Base-by-base conservation (phyloP, 2,329 filamentous ascomycete genomes). In the Chaetomiaceae sp. region DNA sequence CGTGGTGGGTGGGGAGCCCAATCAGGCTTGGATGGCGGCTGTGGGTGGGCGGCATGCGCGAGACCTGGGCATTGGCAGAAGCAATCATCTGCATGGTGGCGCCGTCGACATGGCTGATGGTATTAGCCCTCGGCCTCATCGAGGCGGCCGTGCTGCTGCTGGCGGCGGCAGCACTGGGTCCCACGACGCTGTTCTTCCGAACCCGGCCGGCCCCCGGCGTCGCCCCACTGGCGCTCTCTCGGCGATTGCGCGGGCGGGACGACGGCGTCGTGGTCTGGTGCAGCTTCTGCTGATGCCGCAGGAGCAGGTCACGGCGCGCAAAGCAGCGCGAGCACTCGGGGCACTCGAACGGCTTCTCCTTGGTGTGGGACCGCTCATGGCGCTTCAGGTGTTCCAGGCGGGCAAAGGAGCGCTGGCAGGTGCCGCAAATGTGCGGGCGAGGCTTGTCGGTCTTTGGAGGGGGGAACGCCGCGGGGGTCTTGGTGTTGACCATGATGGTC, bases 321-420 rank as follows among this genome's bases (percentile, higher is more conserved):
- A 99, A 99, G 74, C 94, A 97, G 72, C 94, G 78, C 34, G 89
- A 82, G 72, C 94, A 99, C 70, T 97, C 90, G 25, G 90, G 89
- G 66, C 94, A 99, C 72, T 96, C 91, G 65, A 99, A 99, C 1
- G 94, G 94, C 77, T 99, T 99, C 74, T 99, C 91, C 71, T 99
- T 96, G 40, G 91, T 96, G 69, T 96, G 91, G n/a, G 91, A 96
- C 58, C 94, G 84, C 74, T 97, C 94, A 72, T 99, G 94, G 57
- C 94, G 87, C 75, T 99, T 99, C 62, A 99, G 76, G 70, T 99
- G 94, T 74, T 99, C 94, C 64, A 99, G 76, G 57, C 94, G 85
- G 54, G 94, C 94, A 70, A 99, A 99, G 29, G 89, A 95, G 61
- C 94, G 85, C 65, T 85, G 83, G 71, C 94, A 99, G 44, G 91